Evolutionary conservation across 139 green algal genomes (phyloP), one percentile per base, ranked within the genome.

Genomic region (Desmodesmus armatus): DNA sequence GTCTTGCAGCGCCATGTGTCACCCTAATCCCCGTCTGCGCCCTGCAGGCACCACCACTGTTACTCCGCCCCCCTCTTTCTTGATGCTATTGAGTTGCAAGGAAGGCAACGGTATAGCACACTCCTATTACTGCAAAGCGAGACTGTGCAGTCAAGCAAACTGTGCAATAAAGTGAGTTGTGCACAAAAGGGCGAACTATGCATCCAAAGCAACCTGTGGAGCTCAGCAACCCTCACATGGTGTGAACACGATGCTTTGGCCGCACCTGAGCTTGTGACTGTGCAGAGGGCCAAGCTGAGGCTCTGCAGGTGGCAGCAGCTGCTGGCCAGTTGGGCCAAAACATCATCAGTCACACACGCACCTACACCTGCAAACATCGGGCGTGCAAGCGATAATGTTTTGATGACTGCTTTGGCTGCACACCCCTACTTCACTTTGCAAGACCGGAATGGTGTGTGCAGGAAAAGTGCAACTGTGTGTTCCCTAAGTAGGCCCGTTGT

Each of bases 261-360:
- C 70, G 3, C n/a, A 84, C 80, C 85, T 72, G 71, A 65, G 49
- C 76, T 82, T 53, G 55, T 82, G 37, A 89, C 80, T 11, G 33
- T 27, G 21, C 72, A 84, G n/a, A 87, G 53, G 60, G 40, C 55
- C 51, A 89, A 55, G 35, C 75, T 62, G 27, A 89, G 62, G n/a
- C 58, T 15, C 53, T 81, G 80, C 80, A 89, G 79, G 29, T 85
- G 73, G 11, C 74, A 73, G 37, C 80, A 87, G 53, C 17, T 51
- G 37, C 11, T 27, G 5, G 65, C 85, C 49, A 81, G 62, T 41
- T 37, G 44, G 40, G 41, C 37, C 80, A 89, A n/a, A 63, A 66
- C 29, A 33, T 39, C 33, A 35, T 89, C 85, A 29, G 40, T 76
- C 2, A 84, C 73, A 43, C n/a, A 11, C 0, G 63, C 74, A 31